Conservation (phyloP, 352 stramenopile genomes). For the Pythium volutum region DNA sequence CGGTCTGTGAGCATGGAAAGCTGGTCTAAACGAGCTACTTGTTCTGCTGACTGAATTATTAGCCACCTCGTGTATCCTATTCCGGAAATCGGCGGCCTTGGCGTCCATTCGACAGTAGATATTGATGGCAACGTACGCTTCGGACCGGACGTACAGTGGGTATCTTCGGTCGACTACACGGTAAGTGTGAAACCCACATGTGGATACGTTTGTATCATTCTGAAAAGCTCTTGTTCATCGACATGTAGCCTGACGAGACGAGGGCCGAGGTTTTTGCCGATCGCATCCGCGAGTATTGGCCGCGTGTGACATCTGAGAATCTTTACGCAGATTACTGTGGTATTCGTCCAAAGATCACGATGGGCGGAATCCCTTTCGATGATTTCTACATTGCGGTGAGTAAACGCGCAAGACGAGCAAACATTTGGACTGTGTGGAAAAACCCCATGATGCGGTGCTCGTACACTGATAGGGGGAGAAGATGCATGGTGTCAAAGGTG, state of each 20-base stretch:
- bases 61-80: conserved; percentile 95
- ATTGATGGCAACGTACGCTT: conserved; percentile 92
- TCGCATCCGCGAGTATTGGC: conserved; percentile 93
- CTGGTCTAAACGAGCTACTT: not conserved
- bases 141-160: conserved; percentile 96
- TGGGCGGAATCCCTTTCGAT: conserved; percentile 47
- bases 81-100: conserved; percentile 92
- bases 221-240: not conserved
- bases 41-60: not conserved
- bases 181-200: not conserved
- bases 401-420: not conserved
- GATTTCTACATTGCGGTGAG: conserved; percentile 92
- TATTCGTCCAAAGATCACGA: conserved; percentile 93
- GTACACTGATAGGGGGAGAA: conserved; percentile 36
- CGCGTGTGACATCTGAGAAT: conserved; percentile 61
- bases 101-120: conserved; percentile 96
- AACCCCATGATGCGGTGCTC: not conserved
- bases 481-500: conserved; percentile 72
- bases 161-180: conserved; percentile 85
- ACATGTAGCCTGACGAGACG: conserved; percentile 38
- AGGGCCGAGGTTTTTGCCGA: conserved; percentile 61
- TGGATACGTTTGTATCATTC: not conserved
- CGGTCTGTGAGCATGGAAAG: not conserved
- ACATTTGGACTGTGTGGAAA: not conserved
- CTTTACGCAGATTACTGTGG: conserved; percentile 94